Conservation (phyloP, 164 flowering plant species). For the Nelumbo lutea region DNA sequence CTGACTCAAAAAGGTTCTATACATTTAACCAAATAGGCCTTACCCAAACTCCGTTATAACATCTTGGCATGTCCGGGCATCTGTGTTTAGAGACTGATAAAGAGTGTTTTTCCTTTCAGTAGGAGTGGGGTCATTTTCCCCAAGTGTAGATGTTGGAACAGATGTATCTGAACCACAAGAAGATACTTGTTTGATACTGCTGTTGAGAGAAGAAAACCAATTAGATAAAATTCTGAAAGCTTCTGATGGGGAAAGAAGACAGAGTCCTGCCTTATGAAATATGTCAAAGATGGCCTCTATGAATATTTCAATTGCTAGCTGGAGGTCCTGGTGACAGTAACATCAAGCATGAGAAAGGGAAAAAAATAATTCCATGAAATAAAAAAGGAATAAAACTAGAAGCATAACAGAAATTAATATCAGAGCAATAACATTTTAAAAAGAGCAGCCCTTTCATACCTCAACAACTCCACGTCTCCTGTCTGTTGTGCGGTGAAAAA, state of each 20-base stretch:
- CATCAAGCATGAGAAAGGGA: conserved; percentile 6
- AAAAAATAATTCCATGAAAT: neutral
- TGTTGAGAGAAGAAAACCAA: conserved; percentile 38
- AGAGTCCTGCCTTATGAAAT: conserved; percentile 73
- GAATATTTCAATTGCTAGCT: conserved; percentile 76
- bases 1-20: neutral
- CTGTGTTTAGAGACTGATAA: conserved; percentile 68
- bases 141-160: conserved; percentile 57
- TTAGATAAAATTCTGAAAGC: conserved; percentile 31
- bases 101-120: conserved; percentile 53
- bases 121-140: conserved; percentile 67
- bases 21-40: conserved; percentile 1
- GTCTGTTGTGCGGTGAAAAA: conserved; percentile 75
- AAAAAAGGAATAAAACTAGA: neutral
- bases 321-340: conserved; percentile 69
- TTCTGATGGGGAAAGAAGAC: conserved; percentile 65
- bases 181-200: conserved; percentile 15
- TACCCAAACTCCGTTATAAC: conserved; percentile 99
- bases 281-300: conserved; percentile 80
- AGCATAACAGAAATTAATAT: neutral
- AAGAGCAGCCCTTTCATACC: conserved; percentile 33
- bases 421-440: neutral
- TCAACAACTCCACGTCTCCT: conserved; percentile 94
- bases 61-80: conserved; percentile 89
- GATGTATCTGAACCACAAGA: conserved; percentile 21